A percentile compares a stretch with the other conserved stretches of the same genome.
These are phyloP conservation scores for Didymosphaeria variabile DNA, from an alignment of 2,329 filamentous ascomycete species.

Conservation along the genomic window DNA sequence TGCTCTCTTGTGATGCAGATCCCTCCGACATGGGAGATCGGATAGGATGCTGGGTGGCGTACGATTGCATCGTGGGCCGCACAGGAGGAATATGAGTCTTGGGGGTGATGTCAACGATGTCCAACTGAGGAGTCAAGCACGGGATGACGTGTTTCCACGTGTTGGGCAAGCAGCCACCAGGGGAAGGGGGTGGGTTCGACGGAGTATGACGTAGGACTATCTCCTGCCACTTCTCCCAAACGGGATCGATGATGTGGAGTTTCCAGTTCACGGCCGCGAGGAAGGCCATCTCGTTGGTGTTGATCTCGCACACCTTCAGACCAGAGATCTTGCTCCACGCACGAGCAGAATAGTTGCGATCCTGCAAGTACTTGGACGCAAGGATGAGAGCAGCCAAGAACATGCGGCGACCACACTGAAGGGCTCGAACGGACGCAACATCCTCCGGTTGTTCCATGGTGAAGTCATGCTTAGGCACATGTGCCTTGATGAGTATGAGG, in stretches of 20 bases:
- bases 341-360: constrained; percentile 95
- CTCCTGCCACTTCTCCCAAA: constrained; percentile 93
- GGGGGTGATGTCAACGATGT: constrained; percentile 55
- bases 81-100: constrained; percentile 41
- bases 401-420: constrained; percentile 97
- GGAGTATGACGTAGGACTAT: constrained; percentile 88
- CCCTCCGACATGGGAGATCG: constrained; percentile 36
- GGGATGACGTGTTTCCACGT: constrained; percentile 63
- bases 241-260: constrained; percentile 87
- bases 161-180: constrained; percentile 48
- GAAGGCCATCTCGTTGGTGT: constrained; percentile 95
- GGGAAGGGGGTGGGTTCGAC: constrained; percentile 54
- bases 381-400: constrained; percentile 94
- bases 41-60: constrained; percentile 33
- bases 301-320: constrained; percentile 92
- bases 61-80: constrained; percentile 35
- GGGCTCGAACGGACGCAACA: constrained; percentile 74
- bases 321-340: constrained; percentile 99
- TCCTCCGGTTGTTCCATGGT: constrained; percentile 85
- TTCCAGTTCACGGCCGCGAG: constrained; percentile 91
- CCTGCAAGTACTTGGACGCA: constrained; percentile 97
- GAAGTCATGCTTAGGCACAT: constrained; percentile 84
- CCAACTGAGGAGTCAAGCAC: constrained; percentile 65
- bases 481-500: constrained; percentile 89
- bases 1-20: constrained; percentile 52